Conservation (phyloP, 805 yeast species). For the Lipomyces yamanashiensis region DNA sequence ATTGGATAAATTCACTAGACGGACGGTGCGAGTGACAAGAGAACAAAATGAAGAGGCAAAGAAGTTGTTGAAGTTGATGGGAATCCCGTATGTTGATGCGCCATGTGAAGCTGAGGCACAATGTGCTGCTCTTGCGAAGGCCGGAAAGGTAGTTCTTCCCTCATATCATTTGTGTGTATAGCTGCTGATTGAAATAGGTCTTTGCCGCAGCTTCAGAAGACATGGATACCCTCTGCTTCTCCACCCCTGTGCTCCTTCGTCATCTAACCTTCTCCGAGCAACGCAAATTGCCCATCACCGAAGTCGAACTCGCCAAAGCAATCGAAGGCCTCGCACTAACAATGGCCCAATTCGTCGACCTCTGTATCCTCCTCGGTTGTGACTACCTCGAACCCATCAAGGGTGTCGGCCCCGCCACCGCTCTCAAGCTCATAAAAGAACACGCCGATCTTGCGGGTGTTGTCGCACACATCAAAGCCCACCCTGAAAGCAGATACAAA, state of each 20-base stretch:
- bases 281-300: conserved; percentile 88
- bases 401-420: conserved; percentile 97
- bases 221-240: conserved; percentile 96
- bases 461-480: conserved; percentile 56
- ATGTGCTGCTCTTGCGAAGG: conserved; percentile 88
- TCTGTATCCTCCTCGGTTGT: conserved; percentile 93
- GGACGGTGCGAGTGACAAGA: conserved; percentile 85
- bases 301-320: conserved; percentile 68
- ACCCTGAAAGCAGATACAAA: conserved; percentile 66
- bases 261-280: conserved; percentile 95
- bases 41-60: conserved; percentile 96
- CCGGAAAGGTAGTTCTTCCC: conserved; percentile 58
- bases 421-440: conserved; percentile 83
- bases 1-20: conserved; percentile 72
- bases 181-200: conserved; percentile 41
- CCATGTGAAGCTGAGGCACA: conserved; percentile 99
- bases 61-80: conserved; percentile 80
- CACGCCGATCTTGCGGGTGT: conserved; percentile 81
- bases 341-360: conserved; percentile 71
- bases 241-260: conserved; percentile 79
- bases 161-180: neutral
- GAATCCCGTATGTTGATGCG: conserved; percentile 89
- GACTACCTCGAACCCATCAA: conserved; percentile 95
- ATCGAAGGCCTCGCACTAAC: conserved; percentile 69
- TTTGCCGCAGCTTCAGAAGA: conserved; percentile 98